Percentiles rank a stretch among this genome's conserved stretches.
phyloP scores from a whole-genome alignment of 176 grass and related monocot genomes.

The Triticum aestivum region IWGSC_CS_RefSeq_v2.1 NC_057803.1:58877574-58878073 shows the following conservation, averaged over 20 bases:
- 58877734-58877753: neutral
- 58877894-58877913: constrained; percentile 91
- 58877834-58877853: constrained; percentile 11
- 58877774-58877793: neutral
- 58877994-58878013: constrained; percentile 75
- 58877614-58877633: neutral
- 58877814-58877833: neutral
- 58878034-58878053: constrained; percentile 89
- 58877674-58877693: neutral
- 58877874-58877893: constrained; percentile 89
- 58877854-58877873: constrained; percentile 15
- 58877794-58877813: neutral
- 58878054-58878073: constrained; percentile 78
- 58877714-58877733: neutral
- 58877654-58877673: neutral
- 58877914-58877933: constrained; percentile 76
- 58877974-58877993: constrained; percentile 88
- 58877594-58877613: constrained; percentile 2
- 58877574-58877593: neutral
- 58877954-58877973: constrained; percentile 90
- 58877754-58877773: neutral
- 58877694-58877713: neutral
- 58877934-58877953: constrained; percentile 93
- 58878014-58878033: constrained; percentile 86
- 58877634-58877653: constrained; percentile 1